Evolutionary conservation across 2,329 filamentous ascomycete species (phyloP), one percentile per base, ranked within the genome.

Genomic region (Diaporthe batatas): DNA sequence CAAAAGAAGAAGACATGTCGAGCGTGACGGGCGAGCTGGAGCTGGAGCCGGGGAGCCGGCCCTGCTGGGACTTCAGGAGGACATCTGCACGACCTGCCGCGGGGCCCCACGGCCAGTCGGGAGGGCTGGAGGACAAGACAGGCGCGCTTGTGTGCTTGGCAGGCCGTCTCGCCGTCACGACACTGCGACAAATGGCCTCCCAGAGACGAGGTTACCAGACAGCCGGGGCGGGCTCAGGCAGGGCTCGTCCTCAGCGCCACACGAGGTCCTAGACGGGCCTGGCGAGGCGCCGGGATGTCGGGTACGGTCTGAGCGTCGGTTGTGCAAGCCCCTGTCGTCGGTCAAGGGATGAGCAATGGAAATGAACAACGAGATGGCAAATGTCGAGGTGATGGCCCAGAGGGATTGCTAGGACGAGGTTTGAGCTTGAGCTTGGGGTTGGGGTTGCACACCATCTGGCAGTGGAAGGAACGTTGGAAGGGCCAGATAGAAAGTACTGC

Each of bases 261-360:
- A n/a, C n/a, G n/a, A n/a, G n/a, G n/a, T n/a, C n/a, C n/a, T n/a
- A n/a, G n/a, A n/a, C 29, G 29, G 5, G 29, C 29, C 29, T 29
- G 62, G 53, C 47, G 62, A 29, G 32, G 62, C 62, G 47, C 62
- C 62, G 68, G 55, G 68, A 70, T 70, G 32, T 62, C 68, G 68
- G 62, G 68, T 62, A 70, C 55, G 68, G 55, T 32, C 58, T 62
- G 39, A 62, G 58, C 58, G 14, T 29, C 58, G 32, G 25, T 32
- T n/a, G 39, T 47, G 39, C 3, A 18, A 12, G 55, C 7, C 55
- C 55, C 36, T 34, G 29, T 29, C 42, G 55, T 59, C 55, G 58
- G 14, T 32, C 39, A 32, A 62, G 16, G 23, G 39, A 47, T 11
- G 16, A 23, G 47, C 7, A 47, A 47, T 62, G 36, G 21, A 12